phyloP scores from a whole-genome alignment of 257 asterid genomes.

The Verbena officinalis region DNA sequence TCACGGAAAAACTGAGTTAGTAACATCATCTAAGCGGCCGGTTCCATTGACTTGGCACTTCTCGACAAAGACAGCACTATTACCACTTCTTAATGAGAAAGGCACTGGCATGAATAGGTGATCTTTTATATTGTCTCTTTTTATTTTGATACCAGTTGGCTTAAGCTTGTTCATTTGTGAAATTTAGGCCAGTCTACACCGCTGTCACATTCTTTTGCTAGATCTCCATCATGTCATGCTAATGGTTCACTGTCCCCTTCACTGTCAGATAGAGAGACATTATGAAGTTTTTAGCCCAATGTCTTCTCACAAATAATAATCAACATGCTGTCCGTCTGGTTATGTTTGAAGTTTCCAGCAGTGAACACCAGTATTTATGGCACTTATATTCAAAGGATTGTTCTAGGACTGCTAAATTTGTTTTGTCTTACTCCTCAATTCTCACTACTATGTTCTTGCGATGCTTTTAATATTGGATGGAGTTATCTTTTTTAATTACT shows the following conservation, averaged over 20 bases:
- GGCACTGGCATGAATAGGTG: constrained; percentile 96
- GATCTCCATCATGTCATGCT: constrained; percentile 18
- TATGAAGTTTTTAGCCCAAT: not conserved
- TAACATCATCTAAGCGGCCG: constrained; percentile 90
- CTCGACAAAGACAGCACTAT: constrained; percentile 75
- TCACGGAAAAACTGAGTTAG: constrained; percentile 97
- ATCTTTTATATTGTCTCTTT: constrained; percentile 29
- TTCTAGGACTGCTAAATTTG: not conserved
- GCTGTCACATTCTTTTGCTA: constrained; percentile 12
- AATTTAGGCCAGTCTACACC: constrained; percentile 10
- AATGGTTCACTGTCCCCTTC: not conserved
- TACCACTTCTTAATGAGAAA: constrained; percentile 89
- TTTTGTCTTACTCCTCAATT: not conserved
- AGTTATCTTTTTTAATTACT: constrained; percentile 3
- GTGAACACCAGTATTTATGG: constrained; percentile 1
- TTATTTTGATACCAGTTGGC: constrained; percentile 14
- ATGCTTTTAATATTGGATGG: constrained; percentile 7
- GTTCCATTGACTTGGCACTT: constrained; percentile 98
- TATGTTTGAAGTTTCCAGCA: not conserved
- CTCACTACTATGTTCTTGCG: not conserved
- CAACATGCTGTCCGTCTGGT: not conserved
- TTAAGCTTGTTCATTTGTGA: constrained; percentile 13
- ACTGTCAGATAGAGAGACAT: constrained; percentile 4
- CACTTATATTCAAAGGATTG: not conserved
- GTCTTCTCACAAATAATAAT: not conserved